Conservation (phyloP, 2,329 filamentous ascomycete genomes). For the Cercospora sp. region DNA sequence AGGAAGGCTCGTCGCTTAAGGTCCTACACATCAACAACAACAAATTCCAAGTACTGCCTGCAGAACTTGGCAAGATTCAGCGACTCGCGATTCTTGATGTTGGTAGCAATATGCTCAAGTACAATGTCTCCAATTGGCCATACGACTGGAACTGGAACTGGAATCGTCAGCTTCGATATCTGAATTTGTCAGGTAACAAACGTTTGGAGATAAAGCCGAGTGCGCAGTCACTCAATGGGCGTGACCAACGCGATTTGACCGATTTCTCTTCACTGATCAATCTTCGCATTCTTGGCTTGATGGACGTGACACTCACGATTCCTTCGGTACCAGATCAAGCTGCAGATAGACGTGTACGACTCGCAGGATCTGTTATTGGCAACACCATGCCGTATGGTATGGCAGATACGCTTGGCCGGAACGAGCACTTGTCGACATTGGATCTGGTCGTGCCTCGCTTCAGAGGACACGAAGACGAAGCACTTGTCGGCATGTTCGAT, state of each 20-base stretch:
- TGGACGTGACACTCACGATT: conserved; percentile 96
- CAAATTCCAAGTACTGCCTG: conserved; percentile 94
- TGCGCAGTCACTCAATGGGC: conserved; percentile 52
- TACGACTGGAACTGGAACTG: conserved; percentile 99
- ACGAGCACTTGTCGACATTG: conserved; percentile 92
- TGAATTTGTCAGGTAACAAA: conserved; percentile 96
- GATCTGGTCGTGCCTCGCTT: conserved; percentile 94
- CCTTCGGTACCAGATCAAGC: conserved; percentile 92
- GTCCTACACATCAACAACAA: conserved; percentile 95
- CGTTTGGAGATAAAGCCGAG: conserved; percentile 81
- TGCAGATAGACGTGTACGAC: conserved; percentile 90
- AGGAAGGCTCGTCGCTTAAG: conserved; percentile 83
- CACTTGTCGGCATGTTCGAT: conserved; percentile 91
- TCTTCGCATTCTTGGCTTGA: conserved; percentile 83
- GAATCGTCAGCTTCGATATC: conserved; percentile 90
- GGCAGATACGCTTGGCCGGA: conserved; percentile 90
- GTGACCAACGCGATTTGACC: conserved; percentile 71
- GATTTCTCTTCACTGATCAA: conserved; percentile 86
- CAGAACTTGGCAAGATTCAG: conserved; percentile 90
- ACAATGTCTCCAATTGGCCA: conserved; percentile 98
- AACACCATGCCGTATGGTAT: conserved; percentile 86
- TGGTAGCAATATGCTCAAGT: conserved; percentile 91
- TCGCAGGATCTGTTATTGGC: conserved; percentile 91
- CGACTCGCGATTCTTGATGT: conserved; percentile 91
- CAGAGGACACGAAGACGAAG: conserved; percentile 85